Evolutionary conservation across 2,329 filamentous ascomycete species (phyloP), one percentile per base, ranked within the genome.

Genomic region (Alternaria alternata): DNA sequence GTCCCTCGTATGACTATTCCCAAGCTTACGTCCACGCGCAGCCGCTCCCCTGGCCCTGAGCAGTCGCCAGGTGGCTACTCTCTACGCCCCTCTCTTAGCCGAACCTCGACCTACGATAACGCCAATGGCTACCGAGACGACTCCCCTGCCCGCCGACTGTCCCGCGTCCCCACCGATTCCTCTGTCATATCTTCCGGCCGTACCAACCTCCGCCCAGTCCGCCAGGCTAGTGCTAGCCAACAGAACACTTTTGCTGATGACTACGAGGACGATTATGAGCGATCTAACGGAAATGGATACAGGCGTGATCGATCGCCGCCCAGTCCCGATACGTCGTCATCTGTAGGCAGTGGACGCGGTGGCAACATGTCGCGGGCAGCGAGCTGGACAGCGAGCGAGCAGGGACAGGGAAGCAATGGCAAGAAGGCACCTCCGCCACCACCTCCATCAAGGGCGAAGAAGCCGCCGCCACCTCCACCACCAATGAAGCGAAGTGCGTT

Each of bases 381-480:
- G 22, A 88, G 85, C 70, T 83, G 82, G 69, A 81, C 80, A 18
- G 79, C 42, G 14, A 42, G 79, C 16, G 46, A 49, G 32, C 64
- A 68, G 22, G 75, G 72, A 7, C 61, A 67, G 54, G 69, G 64
- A 53, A 61, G 59, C 8, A 67, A 63, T 47, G 77, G 71, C 56
- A 85, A 85, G 75, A 88, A 86, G 76, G 84, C 83, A 44, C 74
- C 76, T 41, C 76, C 76, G 20, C 86, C 87, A 47, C 88, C 88
- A 20, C 88, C 88, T 28, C 88, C 88, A 24, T 85, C 84, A 22
- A 80, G 88, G 71, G 79, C 85, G 36, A 91, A 89, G 82, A 90
- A 90, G 76, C 87, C 88, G 12, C 85, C 86, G 22, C 87, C 88
- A 61, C 87, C 87, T 38, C 88, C 87, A 22, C 87, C 86, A 11